A percentile compares a stretch with the other conserved stretches of the same genome.
Conservation (phyloP, 768 basidiomycete species). For the Nidula microcarpa region DNA sequence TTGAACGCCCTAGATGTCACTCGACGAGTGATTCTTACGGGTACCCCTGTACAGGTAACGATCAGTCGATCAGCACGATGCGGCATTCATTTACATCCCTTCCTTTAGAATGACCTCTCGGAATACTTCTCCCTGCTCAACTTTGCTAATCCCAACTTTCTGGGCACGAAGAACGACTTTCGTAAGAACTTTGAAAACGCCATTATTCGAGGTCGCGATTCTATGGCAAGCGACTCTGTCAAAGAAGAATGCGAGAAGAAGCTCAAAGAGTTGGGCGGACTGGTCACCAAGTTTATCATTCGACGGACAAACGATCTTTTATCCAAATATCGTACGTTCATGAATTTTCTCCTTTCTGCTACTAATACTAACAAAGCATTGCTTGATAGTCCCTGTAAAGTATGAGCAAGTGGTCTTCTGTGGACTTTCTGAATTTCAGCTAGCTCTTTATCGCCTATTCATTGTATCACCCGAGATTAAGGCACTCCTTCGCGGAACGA, state of each 20-base stretch:
- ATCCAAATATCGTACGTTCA: constrained; percentile 84
- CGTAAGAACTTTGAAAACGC: constrained; percentile 92
- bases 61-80: background rate
- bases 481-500: constrained; percentile 77
- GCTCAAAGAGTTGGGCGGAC: constrained; percentile 82
- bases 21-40: constrained; percentile 90
- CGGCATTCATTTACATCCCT: background rate
- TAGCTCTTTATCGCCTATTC: constrained; percentile 83
- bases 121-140: constrained; percentile 93
- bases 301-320: constrained; percentile 90
- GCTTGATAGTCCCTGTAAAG: constrained; percentile 84
- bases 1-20: constrained; percentile 81
- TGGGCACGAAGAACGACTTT: constrained; percentile 87
- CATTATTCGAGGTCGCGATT: constrained; percentile 88
- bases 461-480: constrained; percentile 93
- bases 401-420: constrained; percentile 99
- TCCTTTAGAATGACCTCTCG: constrained; percentile 77
- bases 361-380: too few relatives aligned
- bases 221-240: constrained; percentile 73
- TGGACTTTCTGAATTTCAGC: constrained; percentile 76
- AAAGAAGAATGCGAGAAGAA: constrained; percentile 87
- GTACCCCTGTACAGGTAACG: constrained; percentile 84
- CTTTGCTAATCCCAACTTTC: constrained; percentile 89
- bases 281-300: constrained; percentile 94
- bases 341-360: background rate